phyloP scores from a whole-genome alignment of 805 yeast genomes.

The Candida suzukii region DNA sequence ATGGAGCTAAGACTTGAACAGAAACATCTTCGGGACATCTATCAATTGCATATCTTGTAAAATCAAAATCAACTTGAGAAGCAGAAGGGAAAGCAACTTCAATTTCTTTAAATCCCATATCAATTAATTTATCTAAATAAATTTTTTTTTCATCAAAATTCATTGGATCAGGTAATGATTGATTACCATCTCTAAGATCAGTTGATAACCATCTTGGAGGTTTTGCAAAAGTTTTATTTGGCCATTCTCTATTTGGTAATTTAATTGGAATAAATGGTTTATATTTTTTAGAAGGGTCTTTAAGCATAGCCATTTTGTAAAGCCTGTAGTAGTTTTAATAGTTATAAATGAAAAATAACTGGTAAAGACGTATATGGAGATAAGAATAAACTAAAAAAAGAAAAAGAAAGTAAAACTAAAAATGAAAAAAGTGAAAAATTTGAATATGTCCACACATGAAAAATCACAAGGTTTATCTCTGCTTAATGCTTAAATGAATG shows the following conservation, averaged over 20 bases:
- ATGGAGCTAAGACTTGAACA: constrained; percentile 70
- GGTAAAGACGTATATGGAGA: too few relatives aligned
- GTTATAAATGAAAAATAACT: too few relatives aligned
- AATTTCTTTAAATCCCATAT: constrained; percentile 74
- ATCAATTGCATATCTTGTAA: constrained; percentile 68
- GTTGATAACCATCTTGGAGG: constrained; percentile 83
- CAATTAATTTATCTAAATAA: constrained; percentile 61
- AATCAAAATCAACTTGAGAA: constrained; percentile 73
- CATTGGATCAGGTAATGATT: constrained; percentile 84
- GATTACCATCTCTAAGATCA: constrained; percentile 80
- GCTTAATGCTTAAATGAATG: too few relatives aligned
- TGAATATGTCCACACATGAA: too few relatives aligned
- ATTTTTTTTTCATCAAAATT: constrained; percentile 68
- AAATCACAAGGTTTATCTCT: too few relatives aligned
- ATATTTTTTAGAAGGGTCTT: constrained; percentile 61
- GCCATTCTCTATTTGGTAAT: constrained; percentile 67
- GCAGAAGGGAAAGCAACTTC: constrained; percentile 83
- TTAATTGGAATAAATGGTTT: constrained; percentile 46
- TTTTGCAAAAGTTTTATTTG: constrained; percentile 44
- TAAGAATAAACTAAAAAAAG: too few relatives aligned
- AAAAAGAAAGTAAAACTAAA: too few relatives aligned
- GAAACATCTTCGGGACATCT: constrained; percentile 71
- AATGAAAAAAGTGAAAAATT: too few relatives aligned
- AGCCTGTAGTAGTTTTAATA: background rate
- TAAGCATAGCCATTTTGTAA: constrained; percentile 28